These are phyloP conservation scores for Malus sieversii DNA, from an alignment of 306 rosid species.

Conservation along the genomic window DNA sequence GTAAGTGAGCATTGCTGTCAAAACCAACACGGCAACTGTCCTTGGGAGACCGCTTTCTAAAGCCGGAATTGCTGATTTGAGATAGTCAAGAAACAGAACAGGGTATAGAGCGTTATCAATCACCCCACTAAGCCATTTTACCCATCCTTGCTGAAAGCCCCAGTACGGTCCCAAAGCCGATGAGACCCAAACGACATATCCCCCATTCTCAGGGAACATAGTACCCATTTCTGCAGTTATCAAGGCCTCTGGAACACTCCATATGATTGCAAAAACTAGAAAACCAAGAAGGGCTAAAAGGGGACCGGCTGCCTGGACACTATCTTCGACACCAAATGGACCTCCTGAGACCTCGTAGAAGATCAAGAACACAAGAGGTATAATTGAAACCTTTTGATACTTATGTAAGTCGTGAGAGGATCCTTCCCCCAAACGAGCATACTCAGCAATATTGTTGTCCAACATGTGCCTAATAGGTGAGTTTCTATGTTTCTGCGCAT, in stretches of 20 bases:
- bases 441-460: conserved; percentile 1
- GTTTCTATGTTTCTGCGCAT: conserved; percentile 7
- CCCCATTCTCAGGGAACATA: conserved; percentile 66
- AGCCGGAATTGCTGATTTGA: conserved; percentile 48
- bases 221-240: conserved; percentile 65
- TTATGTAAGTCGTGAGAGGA: neutral
- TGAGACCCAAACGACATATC: conserved; percentile 66
- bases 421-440: conserved; percentile 5
- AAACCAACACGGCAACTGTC: conserved; percentile 23
- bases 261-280: conserved; percentile 40
- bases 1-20: conserved; percentile 47
- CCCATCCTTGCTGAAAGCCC: conserved; percentile 69
- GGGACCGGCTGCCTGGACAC: conserved; percentile 60
- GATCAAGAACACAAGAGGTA: conserved; percentile 46
- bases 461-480: conserved; percentile 1
- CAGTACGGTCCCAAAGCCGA: conserved; percentile 62
- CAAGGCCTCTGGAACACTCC: conserved; percentile 69
- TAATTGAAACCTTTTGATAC: conserved; percentile 6
- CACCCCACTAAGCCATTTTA: conserved; percentile 71
- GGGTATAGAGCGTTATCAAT: conserved; percentile 65
- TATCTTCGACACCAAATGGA: conserved; percentile 58
- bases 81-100: conserved; percentile 52
- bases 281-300: conserved; percentile 48
- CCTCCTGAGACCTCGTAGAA: conserved; percentile 71
- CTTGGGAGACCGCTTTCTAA: conserved; percentile 46